phyloP scores from a whole-genome alignment of 2,329 filamentous ascomycete genomes.

The Teratosphaeria gauchensis region DNA sequence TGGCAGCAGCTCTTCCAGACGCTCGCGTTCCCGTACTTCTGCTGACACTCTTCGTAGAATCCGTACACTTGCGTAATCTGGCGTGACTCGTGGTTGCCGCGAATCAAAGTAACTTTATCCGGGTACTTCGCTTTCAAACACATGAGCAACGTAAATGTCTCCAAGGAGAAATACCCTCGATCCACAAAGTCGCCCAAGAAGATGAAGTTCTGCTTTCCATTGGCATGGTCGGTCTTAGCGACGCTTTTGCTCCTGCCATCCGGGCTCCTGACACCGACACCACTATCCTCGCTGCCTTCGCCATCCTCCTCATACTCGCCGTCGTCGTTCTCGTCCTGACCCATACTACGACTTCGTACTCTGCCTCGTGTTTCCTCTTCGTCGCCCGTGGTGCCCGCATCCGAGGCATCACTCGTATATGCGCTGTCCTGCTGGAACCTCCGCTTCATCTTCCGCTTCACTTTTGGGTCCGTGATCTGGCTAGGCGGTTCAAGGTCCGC shows the following conservation, averaged over 20 bases:
- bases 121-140: constrained; percentile 66
- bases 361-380: constrained; percentile 35
- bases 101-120: constrained; percentile 61
- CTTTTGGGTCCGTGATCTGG: constrained; percentile 76
- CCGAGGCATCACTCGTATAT: constrained; percentile 44
- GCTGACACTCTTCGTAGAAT: constrained; percentile 68
- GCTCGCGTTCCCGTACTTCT: constrained; percentile 67
- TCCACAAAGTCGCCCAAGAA: constrained; percentile 68
- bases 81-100: constrained; percentile 66
- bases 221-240: constrained; percentile 33
- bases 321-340: constrained; percentile 28
- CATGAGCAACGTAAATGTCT: constrained; percentile 63
- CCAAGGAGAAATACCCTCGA: constrained; percentile 63
- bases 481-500: constrained; percentile 86
- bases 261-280: constrained; percentile 31
- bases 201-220: constrained; percentile 59
- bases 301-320: constrained; percentile 41
- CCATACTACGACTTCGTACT: constrained; percentile 26
- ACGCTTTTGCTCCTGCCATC: constrained; percentile 27
- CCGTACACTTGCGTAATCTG: constrained; percentile 72
- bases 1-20: constrained; percentile 74
- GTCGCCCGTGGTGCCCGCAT: constrained; percentile 31
- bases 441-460: constrained; percentile 71
- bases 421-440: constrained; percentile 41
- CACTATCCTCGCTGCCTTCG: constrained; percentile 36